phyloP scores from a whole-genome alignment of 345 rosid genomes.

The Dipteronia sinensis region DNA sequence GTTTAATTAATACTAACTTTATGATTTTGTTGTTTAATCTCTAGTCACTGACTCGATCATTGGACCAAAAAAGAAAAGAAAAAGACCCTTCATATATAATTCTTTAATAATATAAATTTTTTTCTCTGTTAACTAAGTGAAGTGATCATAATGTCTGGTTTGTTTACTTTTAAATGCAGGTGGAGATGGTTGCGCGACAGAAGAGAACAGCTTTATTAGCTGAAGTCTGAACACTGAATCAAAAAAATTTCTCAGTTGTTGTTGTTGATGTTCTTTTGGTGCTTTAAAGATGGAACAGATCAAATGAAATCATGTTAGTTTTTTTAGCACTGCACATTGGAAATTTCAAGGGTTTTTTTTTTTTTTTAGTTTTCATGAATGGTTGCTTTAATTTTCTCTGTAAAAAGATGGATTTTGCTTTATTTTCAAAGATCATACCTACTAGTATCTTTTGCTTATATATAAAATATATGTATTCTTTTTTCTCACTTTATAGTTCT shows the following conservation, averaged over 20 bases:
- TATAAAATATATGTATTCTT: too few relatives aligned
- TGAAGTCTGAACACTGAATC: neutral
- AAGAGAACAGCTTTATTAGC: constrained; percentile 59
- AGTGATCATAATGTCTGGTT: neutral
- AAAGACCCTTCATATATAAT: too few relatives aligned
- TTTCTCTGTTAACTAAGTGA: neutral
- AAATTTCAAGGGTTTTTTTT: neutral
- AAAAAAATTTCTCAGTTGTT: neutral
- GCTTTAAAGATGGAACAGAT: constrained; percentile 27
- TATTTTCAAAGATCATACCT: constrained; percentile 1
- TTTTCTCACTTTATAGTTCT: neutral
- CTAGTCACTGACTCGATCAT: too few relatives aligned
- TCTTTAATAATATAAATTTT: too few relatives aligned
- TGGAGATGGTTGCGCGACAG: constrained; percentile 64
- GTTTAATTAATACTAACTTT: neutral
- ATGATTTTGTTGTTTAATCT: neutral
- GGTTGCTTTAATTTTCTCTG: constrained; percentile 7
- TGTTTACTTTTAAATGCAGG: constrained; percentile 32
- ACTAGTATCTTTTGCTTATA: neutral
- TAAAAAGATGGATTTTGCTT: constrained; percentile 24
- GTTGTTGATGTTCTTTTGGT: constrained; percentile 1
- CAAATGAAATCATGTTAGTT: neutral
- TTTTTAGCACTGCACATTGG: neutral
- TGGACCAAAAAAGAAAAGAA: too few relatives aligned
- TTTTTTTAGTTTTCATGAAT: neutral